Evolutionary conservation across 257 asterid species (phyloP).

Genomic region (Nemophila menziesii): DNA sequence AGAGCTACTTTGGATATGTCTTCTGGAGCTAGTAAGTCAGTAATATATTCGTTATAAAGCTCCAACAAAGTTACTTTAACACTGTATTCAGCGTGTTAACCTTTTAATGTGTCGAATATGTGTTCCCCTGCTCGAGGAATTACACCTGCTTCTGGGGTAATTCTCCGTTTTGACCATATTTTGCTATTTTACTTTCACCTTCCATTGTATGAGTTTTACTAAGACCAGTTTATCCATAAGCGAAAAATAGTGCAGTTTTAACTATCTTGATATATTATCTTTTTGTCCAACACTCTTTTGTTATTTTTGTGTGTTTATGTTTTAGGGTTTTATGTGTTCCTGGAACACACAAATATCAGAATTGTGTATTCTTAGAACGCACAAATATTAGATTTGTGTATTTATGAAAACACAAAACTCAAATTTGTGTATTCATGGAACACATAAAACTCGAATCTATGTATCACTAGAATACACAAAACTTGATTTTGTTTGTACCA

Average conservation of each 20-base stretch:
- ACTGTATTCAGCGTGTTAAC: constrained; percentile 77
- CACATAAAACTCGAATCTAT: too few relatives aligned
- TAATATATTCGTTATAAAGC: constrained; percentile 80
- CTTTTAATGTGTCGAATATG: constrained; percentile 66
- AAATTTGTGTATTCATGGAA: too few relatives aligned
- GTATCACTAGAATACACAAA: too few relatives aligned
- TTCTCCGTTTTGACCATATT: constrained; percentile 70
- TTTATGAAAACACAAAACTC: too few relatives aligned
- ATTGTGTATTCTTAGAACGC: too few relatives aligned
- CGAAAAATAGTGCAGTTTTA: constrained; percentile 82
- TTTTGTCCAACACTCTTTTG: too few relatives aligned
- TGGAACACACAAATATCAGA: too few relatives aligned
- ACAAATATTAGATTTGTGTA: too few relatives aligned
- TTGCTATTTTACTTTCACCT: constrained; percentile 52
- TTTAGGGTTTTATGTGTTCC: too few relatives aligned
- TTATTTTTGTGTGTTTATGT: too few relatives aligned
- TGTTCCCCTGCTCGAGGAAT: constrained; percentile 77
- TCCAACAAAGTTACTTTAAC: constrained; percentile 83
- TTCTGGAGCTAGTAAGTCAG: constrained; percentile 76
- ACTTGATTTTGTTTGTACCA: too few relatives aligned
- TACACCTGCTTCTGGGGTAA: constrained; percentile 83
- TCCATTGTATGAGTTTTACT: constrained; percentile 87
- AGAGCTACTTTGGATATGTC: constrained; percentile 43
- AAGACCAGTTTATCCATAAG: constrained; percentile 81
- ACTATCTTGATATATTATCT: too few relatives aligned